Evolutionary conservation across 345 rosid species (phyloP), one percentile per base, ranked within the genome.

Genomic region (Mallotus nudiflorus): DNA sequence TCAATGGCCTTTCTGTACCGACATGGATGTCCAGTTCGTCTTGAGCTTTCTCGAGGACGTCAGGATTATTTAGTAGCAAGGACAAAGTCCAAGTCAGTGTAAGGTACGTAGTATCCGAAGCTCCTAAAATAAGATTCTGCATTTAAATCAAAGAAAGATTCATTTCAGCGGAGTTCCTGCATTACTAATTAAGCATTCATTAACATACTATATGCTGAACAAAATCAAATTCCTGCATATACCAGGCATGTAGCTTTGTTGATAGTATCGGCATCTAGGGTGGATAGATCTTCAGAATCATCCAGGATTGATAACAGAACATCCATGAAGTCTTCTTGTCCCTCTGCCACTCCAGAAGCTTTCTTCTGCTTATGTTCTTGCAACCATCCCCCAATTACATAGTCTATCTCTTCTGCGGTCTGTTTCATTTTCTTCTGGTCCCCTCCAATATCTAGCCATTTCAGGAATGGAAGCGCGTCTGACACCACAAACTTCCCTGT

Each of bases 181-280:
- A n/a, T n/a, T n/a, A n/a, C n/a, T n/a, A n/a, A n/a, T n/a, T n/a
- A n/a, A n/a, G n/a, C n/a, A n/a, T n/a, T n/a, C n/a, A n/a, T n/a
- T n/a, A n/a, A n/a, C n/a, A n/a, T n/a, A n/a, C n/a, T n/a, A n/a
- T n/a, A n/a, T n/a, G n/a, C n/a, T n/a, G n/a, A n/a, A n/a, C n/a
- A n/a, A n/a, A n/a, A n/a, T n/a, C n/a, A n/a, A n/a, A n/a, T n/a
- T n/a, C n/a, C n/a, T 50, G 22, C 27, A n/a, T n/a, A n/a, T n/a
- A n/a, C n/a, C n/a, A n/a, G n/a, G n/a, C n/a, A n/a, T n/a, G 66
- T 81, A 9, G 85, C 81, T 53, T 81, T 81, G 61, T 18, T 78
- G 59, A 71, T 28, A 9, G 78, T 57, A 60, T 74, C 77, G 5
- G 70, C 74, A 60, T 79, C 77, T 29, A 49, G 55, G 19, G 9